Evolutionary conservation across 257 asterid species (phyloP), one percentile per base, ranked within the genome.

Genomic region (Linaria vulgaris): DNA sequence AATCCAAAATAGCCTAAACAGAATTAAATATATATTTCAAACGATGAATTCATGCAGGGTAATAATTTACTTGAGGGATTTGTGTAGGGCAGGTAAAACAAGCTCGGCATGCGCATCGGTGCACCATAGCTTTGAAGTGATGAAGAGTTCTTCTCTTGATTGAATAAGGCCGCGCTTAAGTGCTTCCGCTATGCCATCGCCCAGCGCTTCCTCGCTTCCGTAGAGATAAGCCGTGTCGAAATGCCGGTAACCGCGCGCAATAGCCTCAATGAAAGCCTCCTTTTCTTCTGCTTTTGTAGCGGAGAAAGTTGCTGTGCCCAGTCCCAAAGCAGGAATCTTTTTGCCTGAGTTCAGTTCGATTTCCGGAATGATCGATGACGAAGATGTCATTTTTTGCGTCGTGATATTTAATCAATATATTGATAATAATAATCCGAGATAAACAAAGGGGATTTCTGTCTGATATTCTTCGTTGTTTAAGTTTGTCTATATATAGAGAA

Each of bases 211-310:
- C 15, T 80, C 83, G 1, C 81, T 64, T 12, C 66, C 23, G 44
- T 83, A 83, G 7, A 45, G 24, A 30, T 84, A 19, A 19, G 90
- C 87, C 1, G 90, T 78, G 45, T 83, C 87, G 30, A 83, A 83
- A 56, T 83, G 87, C 20, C 83, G 54, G 37, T 80, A 83, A 2
- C 90, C 90, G 0, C 73, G 44, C 52, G 74, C 74, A 13, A 76
- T 79, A 0, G 83, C 88, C 16, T 65, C 63, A 21, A 81, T 21
- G 9, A 79, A 47, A 0, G 80, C 83, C 20, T 14, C 6, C 43
- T 48, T 70, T 6, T 71, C 61, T 27, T 72, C 74, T 0, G 73
- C 12, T 30, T 51, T 78, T 17, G 70, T 68, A 3, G 77, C 68
- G 0, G 78, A 70, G 49, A 63, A 69, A 7, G 77, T 59, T 7